Evolutionary conservation across 257 asterid species (phyloP), one percentile per base, ranked within the genome.

Genomic region (Solanum paucissectum): DNA sequence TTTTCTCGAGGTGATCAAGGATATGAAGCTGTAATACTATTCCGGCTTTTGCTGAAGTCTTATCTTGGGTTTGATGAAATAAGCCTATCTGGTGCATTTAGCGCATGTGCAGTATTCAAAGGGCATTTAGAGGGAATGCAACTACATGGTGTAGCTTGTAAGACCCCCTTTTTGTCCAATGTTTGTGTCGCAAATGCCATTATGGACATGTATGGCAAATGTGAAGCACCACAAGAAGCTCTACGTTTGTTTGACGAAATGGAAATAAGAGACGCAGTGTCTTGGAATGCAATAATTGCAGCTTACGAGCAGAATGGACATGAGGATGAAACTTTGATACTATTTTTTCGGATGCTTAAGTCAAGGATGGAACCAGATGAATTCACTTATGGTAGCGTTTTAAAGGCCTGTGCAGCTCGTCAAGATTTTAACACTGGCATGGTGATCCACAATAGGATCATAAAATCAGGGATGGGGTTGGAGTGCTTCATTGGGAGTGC

Each of bases 191-290:
- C 91, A 14, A 96, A 96, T 91, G 97, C 98, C 83, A 89, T 92
- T 87, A 91, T 96, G 79, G 98, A 95, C 88, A 95, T 94, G 99
- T 95, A 96, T 83, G 99, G 98, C 83, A 95, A 95, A 91, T 96
- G 97, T 69, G 95, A 96, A 86, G 91, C 93, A 25, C 76, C 94
- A 87, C 40, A 12, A 36, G 96, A 95, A 86, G 99, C 99, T 90
- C 93, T 89, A 23, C 89, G 52, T 16, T 23, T 91, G 32, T 96
- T 96, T 86, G 93, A 92, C 58, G 93, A 92, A 84, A 96, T 96
- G 99, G 91, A 94, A 68, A 76, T 37, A 55, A 91, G 96, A 90
- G 99, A 96, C 90, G 95, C 95, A 20, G 99, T 96, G 36, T 95
- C 99, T 7, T 96, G 97, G 98, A 96, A 94, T 87, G 93, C 98